Base-by-base conservation (phyloP, 495 filamentous ascomycete genomes). In the Aspergillus carlsbadensis region DNA sequence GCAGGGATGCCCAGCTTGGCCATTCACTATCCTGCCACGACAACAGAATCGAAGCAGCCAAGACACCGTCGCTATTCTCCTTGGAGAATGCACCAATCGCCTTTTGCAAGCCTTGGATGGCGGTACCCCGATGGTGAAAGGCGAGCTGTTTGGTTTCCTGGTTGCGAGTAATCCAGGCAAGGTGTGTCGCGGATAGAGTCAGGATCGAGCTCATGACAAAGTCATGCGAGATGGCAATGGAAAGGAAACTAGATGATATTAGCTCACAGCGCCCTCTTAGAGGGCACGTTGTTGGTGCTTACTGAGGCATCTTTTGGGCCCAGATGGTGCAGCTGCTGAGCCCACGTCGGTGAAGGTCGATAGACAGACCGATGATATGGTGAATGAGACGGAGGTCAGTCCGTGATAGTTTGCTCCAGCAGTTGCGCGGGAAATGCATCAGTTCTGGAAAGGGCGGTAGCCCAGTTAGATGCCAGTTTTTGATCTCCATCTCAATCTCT, bases 1-100 rank as follows among this genome's bases (percentile, higher is more conserved):
- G 92, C 48, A 98, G 76, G 53, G 90, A 92, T 50, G 85, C 88
- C 93, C 93, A 97, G 67, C 84, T 87, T 67, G 85, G 86, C 94
- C 92, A 97, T 74, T 98, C 94, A 60, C 87, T 91, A 56, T 90
- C 89, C 75, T 98, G 94, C 95, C 95, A 98, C 42, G 93, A 93
- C 41, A 98, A 78, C 45, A 98, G 80, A 33, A 96, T 85, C 11
- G 92, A 98, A 22, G 94, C 90, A 48, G 92, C 94, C 26, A 98
- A 81, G 53, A 96, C 87, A 34, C 93, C 90, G 73, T 98, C 93
- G 13, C 89, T 91, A 62, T 92, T 97, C 36, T 86, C 85, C 60
- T 81, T 84, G 7, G 90, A 96, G 72, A 98, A 98, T 21, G 79
- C 77, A 29, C 84, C 85, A 59, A 97, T 92, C 14, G 91, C 91